Evolutionary conservation across 2,329 filamentous ascomycete species (phyloP).

Genomic region (Phyllosticta citribraziliensis): DNA sequence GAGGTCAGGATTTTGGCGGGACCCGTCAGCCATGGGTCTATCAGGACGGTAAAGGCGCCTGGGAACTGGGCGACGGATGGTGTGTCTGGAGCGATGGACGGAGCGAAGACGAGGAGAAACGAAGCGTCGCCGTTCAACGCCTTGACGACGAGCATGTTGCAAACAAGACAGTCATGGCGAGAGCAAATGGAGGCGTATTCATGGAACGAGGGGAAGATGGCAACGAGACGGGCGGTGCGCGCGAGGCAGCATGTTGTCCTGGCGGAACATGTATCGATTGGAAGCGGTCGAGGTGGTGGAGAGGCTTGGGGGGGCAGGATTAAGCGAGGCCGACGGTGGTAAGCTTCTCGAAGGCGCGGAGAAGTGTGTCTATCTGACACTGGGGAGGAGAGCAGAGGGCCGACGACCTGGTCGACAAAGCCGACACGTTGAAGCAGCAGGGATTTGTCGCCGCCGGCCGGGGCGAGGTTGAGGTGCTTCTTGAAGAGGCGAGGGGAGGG

Average conservation of each 20-base stretch:
- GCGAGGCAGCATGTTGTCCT: background rate
- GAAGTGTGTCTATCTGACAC: background rate
- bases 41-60: conserved; percentile 53
- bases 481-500: background rate
- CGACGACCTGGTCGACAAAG: background rate
- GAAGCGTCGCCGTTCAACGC: conserved; percentile 56
- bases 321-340: background rate
- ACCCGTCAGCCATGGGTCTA: conserved; percentile 63
- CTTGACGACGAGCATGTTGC: conserved; percentile 55
- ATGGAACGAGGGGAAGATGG: background rate
- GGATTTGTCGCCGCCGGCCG: background rate
- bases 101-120: conserved; percentile 55
- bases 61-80: conserved; percentile 30
- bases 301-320: background rate
- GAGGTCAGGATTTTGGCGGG: conserved; percentile 51
- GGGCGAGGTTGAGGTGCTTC: background rate
- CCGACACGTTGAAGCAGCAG: background rate
- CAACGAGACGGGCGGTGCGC: background rate
- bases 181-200: background rate
- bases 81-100: conserved; percentile 35
- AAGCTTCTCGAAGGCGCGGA: background rate
- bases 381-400: background rate
- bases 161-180: background rate
- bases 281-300: background rate
- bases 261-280: background rate